Evolutionary conservation across 73 alveolate genomes (phyloP).

Genomic region (Paramecium pentaurelia): DNA sequence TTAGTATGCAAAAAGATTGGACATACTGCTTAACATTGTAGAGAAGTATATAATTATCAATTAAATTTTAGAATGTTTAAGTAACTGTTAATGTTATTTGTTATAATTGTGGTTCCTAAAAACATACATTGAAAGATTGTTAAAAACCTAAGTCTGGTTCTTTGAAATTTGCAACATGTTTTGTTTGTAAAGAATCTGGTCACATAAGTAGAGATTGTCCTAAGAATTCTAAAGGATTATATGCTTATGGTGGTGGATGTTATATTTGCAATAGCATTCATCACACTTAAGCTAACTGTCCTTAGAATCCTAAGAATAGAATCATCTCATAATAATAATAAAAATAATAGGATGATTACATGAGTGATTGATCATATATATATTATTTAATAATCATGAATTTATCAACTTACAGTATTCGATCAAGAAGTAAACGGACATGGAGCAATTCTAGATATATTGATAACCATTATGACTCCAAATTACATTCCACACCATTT

Average conservation of each 20-base stretch:
- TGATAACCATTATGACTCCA: constrained; percentile 20
- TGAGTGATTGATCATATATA: constrained; percentile 28
- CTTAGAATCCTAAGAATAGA: constrained; percentile 67
- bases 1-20: constrained; percentile 72
- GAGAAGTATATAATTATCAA: neutral
- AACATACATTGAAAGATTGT: constrained; percentile 73
- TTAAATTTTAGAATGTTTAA: neutral
- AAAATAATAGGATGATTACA: neutral
- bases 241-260: constrained; percentile 74
- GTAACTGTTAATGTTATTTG: constrained; percentile 54
- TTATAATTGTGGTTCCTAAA: constrained; percentile 74
- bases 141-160: constrained; percentile 65
- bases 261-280: constrained; percentile 71
- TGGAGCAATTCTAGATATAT: constrained; percentile 23
- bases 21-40: constrained; percentile 70
- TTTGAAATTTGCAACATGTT: constrained; percentile 73
- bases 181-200: constrained; percentile 69
- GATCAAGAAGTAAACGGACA: neutral
- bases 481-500: constrained; percentile 35
- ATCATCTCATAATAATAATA: neutral
- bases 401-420: neutral
- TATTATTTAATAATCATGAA: neutral
- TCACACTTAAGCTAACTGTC: constrained; percentile 71
- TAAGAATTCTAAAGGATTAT: constrained; percentile 72
- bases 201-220: constrained; percentile 81